A percentile compares a stretch with the other conserved stretches of the same genome.
Evolutionary conservation across 2,329 filamentous ascomycete species (phyloP).

Genomic region (Furcasterigmium sp.): DNA sequence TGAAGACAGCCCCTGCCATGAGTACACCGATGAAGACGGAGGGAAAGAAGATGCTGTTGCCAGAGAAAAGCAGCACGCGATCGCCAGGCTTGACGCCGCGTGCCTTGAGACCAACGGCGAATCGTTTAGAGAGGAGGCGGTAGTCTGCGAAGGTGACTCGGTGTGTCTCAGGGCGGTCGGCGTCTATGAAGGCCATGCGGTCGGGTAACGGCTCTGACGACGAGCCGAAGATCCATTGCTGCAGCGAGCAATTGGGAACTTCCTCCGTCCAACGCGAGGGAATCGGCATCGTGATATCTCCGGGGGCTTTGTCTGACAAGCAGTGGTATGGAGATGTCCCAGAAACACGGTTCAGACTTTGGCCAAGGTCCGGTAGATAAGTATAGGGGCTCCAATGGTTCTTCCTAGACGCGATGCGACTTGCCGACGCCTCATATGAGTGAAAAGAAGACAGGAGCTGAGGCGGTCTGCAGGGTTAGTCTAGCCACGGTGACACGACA

Average conservation of each 20-base stretch:
- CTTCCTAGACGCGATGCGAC: too few species aligned
- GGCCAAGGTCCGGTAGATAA: too few species aligned
- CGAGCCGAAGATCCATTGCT: slow-evolving; percentile 51
- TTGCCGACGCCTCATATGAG: too few species aligned
- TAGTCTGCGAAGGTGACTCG: slow-evolving; percentile 60
- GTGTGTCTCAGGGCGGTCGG: slow-evolving; percentile 60
- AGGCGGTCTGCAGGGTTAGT: too few species aligned
- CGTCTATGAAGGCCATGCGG: slow-evolving; percentile 53
- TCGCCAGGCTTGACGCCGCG: slow-evolving; percentile 63
- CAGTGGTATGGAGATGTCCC: too few species aligned
- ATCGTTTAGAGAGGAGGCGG: slow-evolving; percentile 65
- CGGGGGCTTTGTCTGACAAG: too few species aligned
- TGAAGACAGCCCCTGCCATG: slow-evolving; percentile 76
- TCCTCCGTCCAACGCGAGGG: slow-evolving; percentile 38
- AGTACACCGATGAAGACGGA: slow-evolving; percentile 65
- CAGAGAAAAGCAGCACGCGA: slow-evolving; percentile 67
- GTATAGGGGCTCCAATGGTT: too few species aligned
- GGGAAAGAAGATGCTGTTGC: slow-evolving; percentile 70
- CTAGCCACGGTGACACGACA: too few species aligned
- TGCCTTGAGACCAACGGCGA: slow-evolving; percentile 59
- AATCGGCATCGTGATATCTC: slow-evolving; percentile 39
- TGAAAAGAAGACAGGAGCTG: too few species aligned
- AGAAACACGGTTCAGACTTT: too few species aligned
- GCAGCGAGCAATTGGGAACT: slow-evolving; percentile 44
- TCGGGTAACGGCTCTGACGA: slow-evolving; percentile 36